Evolutionary conservation across 2,329 filamentous ascomycete genomes (phyloP).

Genomic region (Cercospora canescens): DNA sequence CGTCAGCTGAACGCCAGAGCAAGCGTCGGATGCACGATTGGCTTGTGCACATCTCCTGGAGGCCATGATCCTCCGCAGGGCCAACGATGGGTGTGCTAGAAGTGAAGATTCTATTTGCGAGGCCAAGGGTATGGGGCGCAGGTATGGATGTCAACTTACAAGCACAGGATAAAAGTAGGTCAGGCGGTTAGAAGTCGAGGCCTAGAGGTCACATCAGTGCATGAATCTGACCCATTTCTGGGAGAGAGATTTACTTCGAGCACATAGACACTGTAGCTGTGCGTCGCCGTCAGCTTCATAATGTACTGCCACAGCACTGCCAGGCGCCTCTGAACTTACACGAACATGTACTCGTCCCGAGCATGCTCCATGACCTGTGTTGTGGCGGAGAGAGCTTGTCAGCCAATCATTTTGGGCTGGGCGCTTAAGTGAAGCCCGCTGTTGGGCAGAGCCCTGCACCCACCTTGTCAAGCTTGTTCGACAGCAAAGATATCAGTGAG

Average conservation of each 20-base stretch:
- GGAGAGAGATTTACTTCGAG: slow-evolving; percentile 45
- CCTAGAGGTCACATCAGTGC: slow-evolving; percentile 12
- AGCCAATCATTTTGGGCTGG: slow-evolving; percentile 35
- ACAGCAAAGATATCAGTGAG: slow-evolving; percentile 46
- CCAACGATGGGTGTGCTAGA: not conserved
- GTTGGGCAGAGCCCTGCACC: slow-evolving; percentile 13
- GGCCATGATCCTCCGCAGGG: not conserved
- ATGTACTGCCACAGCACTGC: slow-evolving; percentile 56
- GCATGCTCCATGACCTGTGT: slow-evolving; percentile 60
- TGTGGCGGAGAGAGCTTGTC: slow-evolving; percentile 20
- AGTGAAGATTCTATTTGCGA: not conserved
- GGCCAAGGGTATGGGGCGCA: not conserved
- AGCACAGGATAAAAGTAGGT: slow-evolving; percentile 19
- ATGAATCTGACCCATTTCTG: not conserved
- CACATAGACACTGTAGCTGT: slow-evolving; percentile 56
- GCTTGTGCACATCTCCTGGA: not conserved
- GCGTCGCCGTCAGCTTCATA: slow-evolving; percentile 25
- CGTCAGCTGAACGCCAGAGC: slow-evolving; percentile 19
- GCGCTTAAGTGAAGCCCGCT: slow-evolving; percentile 25
- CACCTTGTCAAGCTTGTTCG: slow-evolving; percentile 29
- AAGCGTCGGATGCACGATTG: not conserved
- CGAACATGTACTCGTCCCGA: slow-evolving; percentile 75
- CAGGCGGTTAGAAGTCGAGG: slow-evolving; percentile 18
- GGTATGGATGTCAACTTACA: slow-evolving; percentile 9
- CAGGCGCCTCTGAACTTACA: slow-evolving; percentile 53